Percentiles rank a stretch among this genome's conserved stretches.
phyloP scores from a whole-genome alignment of 78 protist genomes.

The Polysphondylium violaceum region DNA sequence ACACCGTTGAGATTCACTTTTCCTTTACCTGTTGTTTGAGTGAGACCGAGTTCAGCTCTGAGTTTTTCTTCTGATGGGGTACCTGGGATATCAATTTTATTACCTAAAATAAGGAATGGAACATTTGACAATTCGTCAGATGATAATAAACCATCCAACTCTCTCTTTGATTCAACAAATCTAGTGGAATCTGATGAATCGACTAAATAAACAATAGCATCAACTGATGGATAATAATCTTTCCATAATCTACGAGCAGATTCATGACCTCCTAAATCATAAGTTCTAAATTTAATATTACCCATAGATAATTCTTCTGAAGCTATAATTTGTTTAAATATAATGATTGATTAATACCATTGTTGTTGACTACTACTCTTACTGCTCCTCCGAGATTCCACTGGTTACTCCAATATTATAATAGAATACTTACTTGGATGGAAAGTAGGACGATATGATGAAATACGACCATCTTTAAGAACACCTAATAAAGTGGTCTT shows the following conservation, averaged over 20 bases:
- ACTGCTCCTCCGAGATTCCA: background rate
- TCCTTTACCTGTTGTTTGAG: slow-evolving; percentile 93
- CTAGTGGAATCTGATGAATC: slow-evolving; percentile 95
- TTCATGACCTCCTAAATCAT: slow-evolving; percentile 99
- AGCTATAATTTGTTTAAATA: slow-evolving; percentile 49
- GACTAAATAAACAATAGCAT: slow-evolving; percentile 97
- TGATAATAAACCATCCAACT: slow-evolving; percentile 92
- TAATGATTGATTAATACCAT: background rate
- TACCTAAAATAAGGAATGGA: slow-evolving; percentile 99
- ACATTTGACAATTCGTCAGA: slow-evolving; percentile 89
- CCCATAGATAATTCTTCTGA: slow-evolving; percentile 97
- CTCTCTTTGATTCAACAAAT: slow-evolving; percentile 95
- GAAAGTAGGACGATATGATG: slow-evolving; percentile 93
- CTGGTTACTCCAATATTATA: background rate
- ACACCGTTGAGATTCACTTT: slow-evolving; percentile 72
- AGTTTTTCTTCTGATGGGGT: slow-evolving; percentile 96
- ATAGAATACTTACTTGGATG: slow-evolving; percentile 92
- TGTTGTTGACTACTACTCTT: background rate
- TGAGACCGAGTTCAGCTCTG: slow-evolving; percentile 89
- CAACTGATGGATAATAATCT: slow-evolving; percentile 95
- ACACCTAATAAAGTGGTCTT: slow-evolving; percentile 99
- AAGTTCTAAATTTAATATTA: slow-evolving; percentile 92
- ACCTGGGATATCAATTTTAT: slow-evolving; percentile 97
- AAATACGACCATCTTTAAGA: slow-evolving; percentile 93
- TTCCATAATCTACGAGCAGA: slow-evolving; percentile 95